Evolutionary conservation across 495 filamentous ascomycete species (phyloP), one percentile per base, ranked within the genome.

Genomic region (Paragyromitra xinjiangensis): DNA sequence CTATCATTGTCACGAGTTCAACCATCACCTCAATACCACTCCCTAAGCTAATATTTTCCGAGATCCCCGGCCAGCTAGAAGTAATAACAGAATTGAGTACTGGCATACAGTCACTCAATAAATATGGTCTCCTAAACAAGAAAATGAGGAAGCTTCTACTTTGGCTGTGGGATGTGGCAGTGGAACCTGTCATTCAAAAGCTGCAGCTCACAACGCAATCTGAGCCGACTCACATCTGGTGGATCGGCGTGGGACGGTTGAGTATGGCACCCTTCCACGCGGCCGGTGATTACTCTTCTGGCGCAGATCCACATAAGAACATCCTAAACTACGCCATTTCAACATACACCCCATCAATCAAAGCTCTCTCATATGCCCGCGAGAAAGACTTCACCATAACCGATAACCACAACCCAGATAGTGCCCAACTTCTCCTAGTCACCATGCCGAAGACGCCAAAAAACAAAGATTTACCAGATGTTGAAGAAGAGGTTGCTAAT

Each of bases 261-360:
- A 34, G 4, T 34, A 34, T 34, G 29, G 29, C 29, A 34, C 29
- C 29, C 29, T 34, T 34, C 29, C 29, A 34, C 29, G 29, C 29
- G 3, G 29, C 29, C 29, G 29, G 29, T 3, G 29, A 34, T 34
- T 34, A 34, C 29, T 34, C 29, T 3, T 3, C 29, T 71, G 67
- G 79, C 59, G 50, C 77, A 71, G 24, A 79, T 64, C 1, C 22
- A 64, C 0, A 26, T 6, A 14, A 58, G 16, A 80, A 78, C 24
- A 59, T 78, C 6, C 40, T 77, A 2, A 62, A 62, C 55, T 39
- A 58, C 1, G 78, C 69, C 6, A 69, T 83, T 39, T 82, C 80
- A 0, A 81, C 78, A 58, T 83, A 83, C 58, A 79, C 65, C 1
- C 78, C 80, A 11, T 75, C 80, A 24, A 75, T 83, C 12, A 81